Base-by-base conservation (phyloP, 2,329 filamentous ascomycete species). In the Calonectria honghensis region DNA sequence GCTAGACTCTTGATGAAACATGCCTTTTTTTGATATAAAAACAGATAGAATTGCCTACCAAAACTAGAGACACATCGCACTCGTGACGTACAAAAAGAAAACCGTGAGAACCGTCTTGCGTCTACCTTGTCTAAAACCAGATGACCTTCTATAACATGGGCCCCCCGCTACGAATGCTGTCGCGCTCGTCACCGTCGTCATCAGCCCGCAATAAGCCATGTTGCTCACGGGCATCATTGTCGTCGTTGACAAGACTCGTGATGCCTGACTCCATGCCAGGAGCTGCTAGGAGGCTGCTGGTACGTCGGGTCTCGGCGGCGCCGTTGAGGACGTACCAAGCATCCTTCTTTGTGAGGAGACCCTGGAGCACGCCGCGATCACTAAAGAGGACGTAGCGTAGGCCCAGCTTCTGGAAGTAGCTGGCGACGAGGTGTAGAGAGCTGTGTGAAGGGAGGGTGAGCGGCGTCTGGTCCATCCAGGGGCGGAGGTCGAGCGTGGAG, bases 391-490 rank as follows among this genome's bases (percentile, higher is more conserved):
- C 92, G 86, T 98, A 98, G 66, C 96, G 91, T 75, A 99, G 86
- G 27, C 97, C 97, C 11, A 99, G 91, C 83, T 96, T 96, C 87
- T 98, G 96, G 85, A 99, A 98, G 90, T 99, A 97, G 72, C 91
- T 93, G 31, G 97, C 93, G 4, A 95, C 95, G n/a, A 98, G 90
- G 82, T 96, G 93, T 74, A 99, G 92, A 73, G 90, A 93, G 20
- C 93, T 93, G 76, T 93, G 91, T 29, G 92, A 93, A 52, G 95
- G 94, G 24, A 98, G 89, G 0, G 97, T 98, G 61, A 99, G 94
- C 0, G 97, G 97, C 0, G 97, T 99, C 85, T 98, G 96, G 84
- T 99, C 97, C 96, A 99, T 98, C 97, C 97, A 99, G 3, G 96
- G 96, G 10, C 96, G 90, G 14, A 99, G 90, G 85, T 99, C 97